Evolutionary conservation across 1,139 yeast genomes (phyloP).

Genomic region (Yamadazyma membranifaciens): DNA sequence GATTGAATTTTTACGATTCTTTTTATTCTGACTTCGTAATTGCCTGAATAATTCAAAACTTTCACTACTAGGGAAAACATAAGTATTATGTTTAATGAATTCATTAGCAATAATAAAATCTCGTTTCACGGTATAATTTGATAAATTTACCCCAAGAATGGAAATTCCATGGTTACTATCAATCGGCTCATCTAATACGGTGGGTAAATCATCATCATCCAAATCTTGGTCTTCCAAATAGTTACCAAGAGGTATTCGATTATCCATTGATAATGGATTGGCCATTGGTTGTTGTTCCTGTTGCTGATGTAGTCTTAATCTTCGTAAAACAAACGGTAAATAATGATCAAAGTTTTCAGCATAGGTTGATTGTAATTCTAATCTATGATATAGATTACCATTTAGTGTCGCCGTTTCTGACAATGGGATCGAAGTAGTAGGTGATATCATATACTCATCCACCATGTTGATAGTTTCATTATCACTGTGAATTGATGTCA

Average conservation of each 20-base stretch:
- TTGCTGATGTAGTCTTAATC: slow-evolving; percentile 19
- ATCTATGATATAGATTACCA: slow-evolving; percentile 19
- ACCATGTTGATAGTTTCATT: background rate
- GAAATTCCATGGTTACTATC: slow-evolving; percentile 2
- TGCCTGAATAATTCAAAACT: slow-evolving; percentile 32
- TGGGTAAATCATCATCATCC: slow-evolving; percentile 22
- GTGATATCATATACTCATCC: slow-evolving; percentile 12
- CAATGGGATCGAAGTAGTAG: slow-evolving; percentile 17
- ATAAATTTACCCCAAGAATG: slow-evolving; percentile 18
- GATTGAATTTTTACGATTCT: slow-evolving; percentile 21
- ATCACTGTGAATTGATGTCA: background rate
- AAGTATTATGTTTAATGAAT: slow-evolving; percentile 29
- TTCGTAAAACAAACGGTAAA: slow-evolving; percentile 35
- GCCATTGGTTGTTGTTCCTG: background rate
- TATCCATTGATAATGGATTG: background rate
- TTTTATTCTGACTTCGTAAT: slow-evolving; percentile 23
- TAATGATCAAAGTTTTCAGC: slow-evolving; percentile 38
- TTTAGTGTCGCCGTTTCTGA: slow-evolving; percentile 27
- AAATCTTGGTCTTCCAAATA: background rate
- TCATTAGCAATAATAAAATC: slow-evolving; percentile 31
- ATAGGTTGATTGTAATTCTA: slow-evolving; percentile 36
- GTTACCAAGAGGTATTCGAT: too few relatives aligned
- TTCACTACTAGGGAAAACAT: slow-evolving; percentile 30
- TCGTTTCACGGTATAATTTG: slow-evolving; percentile 28
- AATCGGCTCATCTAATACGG: slow-evolving; percentile 21